Percentiles rank a stretch among this genome's conserved stretches.
These are phyloP conservation scores for Mycena amicta DNA, from an alignment of 768 basidiomycete species.

Conservation along the genomic window DNA sequence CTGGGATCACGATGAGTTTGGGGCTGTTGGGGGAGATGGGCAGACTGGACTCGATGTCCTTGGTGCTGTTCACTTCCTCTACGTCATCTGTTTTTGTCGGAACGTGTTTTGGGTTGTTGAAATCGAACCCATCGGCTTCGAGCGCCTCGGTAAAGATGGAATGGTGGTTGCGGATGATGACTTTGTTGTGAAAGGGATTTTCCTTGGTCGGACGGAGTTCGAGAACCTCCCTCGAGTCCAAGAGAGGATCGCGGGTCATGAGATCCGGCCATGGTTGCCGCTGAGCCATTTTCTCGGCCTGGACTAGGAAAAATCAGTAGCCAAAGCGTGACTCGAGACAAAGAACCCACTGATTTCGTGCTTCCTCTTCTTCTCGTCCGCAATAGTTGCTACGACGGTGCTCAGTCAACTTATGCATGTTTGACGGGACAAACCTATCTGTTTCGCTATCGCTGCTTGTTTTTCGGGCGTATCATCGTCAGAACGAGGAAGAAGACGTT, in stretches of 20 bases:
- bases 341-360: conserved; percentile 7
- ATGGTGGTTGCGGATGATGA: conserved; percentile 72
- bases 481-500: conserved; percentile 11
- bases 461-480: conserved; percentile 7
- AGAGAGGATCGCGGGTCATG: conserved; percentile 59
- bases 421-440: conserved; percentile 3
- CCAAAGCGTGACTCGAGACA: not conserved
- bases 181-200: conserved; percentile 60
- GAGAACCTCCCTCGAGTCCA: conserved; percentile 60
- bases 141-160: conserved; percentile 59
- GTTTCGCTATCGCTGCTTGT: not conserved
- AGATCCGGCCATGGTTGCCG: conserved; percentile 39
- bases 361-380: conserved; percentile 1
- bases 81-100: conserved; percentile 33
- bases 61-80: conserved; percentile 33
- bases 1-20: conserved; percentile 42
- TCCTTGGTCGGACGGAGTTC: conserved; percentile 55
- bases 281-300: conserved; percentile 12
- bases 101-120: conserved; percentile 21
- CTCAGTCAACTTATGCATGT: too few species aligned
- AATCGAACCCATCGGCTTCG: conserved; percentile 34
- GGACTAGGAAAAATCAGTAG: not conserved
- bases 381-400: conserved; percentile 2
- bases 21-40: conserved; percentile 24
- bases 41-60: conserved; percentile 29